Percentiles rank a stretch among this genome's conserved stretches.
Conservation (phyloP, 2,329 filamentous ascomycete genomes). For the Colletotrichum caudatum region DNA sequence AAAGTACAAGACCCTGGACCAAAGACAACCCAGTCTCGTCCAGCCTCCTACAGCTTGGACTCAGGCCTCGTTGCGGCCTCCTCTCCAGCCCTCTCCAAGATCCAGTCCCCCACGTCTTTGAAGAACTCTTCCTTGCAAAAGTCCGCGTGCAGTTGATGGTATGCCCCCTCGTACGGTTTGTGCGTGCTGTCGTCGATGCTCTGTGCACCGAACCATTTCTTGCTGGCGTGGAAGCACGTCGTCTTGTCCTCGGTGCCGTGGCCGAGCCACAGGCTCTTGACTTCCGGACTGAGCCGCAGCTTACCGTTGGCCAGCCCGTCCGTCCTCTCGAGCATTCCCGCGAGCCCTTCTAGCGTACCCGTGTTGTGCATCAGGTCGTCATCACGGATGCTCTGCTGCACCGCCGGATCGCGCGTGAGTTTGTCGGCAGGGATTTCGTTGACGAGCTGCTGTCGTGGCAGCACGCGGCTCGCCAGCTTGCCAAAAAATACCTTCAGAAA, state of each 20-base stretch:
- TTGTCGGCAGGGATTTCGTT: constrained; percentile 73
- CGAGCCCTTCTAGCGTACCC: constrained; percentile 85
- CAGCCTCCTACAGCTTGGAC: constrained; percentile 53
- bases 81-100: constrained; percentile 58
- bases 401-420: constrained; percentile 75
- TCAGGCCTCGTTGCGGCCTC: constrained; percentile 44
- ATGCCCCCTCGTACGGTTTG: constrained; percentile 80
- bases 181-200: constrained; percentile 76
- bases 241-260: constrained; percentile 83
- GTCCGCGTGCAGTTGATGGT: constrained; percentile 79
- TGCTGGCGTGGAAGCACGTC: constrained; percentile 73
- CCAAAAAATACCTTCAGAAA: constrained; percentile 73
- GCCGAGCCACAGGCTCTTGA: constrained; percentile 75
- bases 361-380: constrained; percentile 84
- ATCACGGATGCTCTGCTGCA: constrained; percentile 69
- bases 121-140: constrained; percentile 64
- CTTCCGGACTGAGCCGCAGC: constrained; percentile 62
- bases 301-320: constrained; percentile 68
- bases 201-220: constrained; percentile 71
- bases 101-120: constrained; percentile 75
- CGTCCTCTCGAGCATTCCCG: constrained; percentile 82
- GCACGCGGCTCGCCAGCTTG: constrained; percentile 72
- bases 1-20: background rate
- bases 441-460: constrained; percentile 76
- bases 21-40: background rate